These are phyloP conservation scores for Polytrichum formosum DNA, from an alignment of 225 moss, liverwort and hornwort species.

Conservation along the genomic window DNA sequence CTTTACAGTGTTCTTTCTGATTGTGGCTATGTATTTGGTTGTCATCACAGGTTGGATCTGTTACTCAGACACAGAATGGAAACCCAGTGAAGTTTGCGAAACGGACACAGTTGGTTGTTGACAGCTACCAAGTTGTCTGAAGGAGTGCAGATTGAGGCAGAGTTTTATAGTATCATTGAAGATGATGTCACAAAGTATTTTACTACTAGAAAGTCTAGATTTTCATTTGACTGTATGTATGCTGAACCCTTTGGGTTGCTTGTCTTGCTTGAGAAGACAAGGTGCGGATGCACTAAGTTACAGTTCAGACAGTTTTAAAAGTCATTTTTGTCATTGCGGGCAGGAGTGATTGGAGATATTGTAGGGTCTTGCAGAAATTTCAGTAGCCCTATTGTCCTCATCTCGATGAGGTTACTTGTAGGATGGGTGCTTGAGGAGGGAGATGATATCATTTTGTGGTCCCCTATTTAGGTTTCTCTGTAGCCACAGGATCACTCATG, in stretches of 20 bases:
- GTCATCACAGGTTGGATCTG: constrained; percentile 62
- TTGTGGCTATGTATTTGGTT: background rate
- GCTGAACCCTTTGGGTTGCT: background rate
- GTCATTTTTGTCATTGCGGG: background rate
- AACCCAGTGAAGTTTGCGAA: constrained; percentile 60
- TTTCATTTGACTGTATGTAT: constrained; percentile 1
- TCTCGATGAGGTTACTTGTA: background rate
- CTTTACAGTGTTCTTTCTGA: background rate
- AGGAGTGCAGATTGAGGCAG: constrained; percentile 7
- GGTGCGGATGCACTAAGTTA: constrained; percentile 4
- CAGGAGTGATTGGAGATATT: background rate
- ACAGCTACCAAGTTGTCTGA: constrained; percentile 89
- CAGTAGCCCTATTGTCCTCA: background rate
- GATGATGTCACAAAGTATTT: constrained; percentile 1
- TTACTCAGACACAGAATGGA: constrained; percentile 66
- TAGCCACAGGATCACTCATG: too few species aligned
- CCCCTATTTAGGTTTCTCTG: too few species aligned
- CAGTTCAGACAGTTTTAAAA: constrained; percentile 4
- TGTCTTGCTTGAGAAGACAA: constrained; percentile 2
- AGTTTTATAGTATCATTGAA: constrained; percentile 16
- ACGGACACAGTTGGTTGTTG: constrained; percentile 83
- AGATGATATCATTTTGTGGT: background rate
- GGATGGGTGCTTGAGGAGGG: constrained; percentile 6
- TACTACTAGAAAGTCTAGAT: constrained; percentile 7
- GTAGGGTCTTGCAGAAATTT: constrained; percentile 1